A percentile compares a stretch with the other conserved stretches of the same genome.
phyloP scores from a whole-genome alignment of 2,329 filamentous ascomycete genomes.

The Fusarium xyrophilum region DNA sequence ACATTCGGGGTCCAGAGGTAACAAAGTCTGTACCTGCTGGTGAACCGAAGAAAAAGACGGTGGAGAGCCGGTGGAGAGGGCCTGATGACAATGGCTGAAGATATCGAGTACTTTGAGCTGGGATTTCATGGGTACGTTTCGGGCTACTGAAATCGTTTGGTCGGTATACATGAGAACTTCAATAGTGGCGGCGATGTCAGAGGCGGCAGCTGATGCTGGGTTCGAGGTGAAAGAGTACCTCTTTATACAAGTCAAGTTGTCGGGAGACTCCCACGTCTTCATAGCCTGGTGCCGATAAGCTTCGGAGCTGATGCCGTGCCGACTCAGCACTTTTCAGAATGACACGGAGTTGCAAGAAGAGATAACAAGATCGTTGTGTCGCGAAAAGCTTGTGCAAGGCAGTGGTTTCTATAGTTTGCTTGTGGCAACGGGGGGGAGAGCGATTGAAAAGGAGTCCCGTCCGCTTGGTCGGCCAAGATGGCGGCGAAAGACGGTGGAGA shows the following conservation, averaged over 20 bases:
- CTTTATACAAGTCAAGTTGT: conserved; percentile 7
- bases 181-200: conserved; percentile 25
- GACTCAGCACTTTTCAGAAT: conserved; percentile 3
- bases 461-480: conserved; percentile 21
- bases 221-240: conserved; percentile 10
- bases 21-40: conserved; percentile 36
- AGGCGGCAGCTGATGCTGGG: conserved; percentile 14
- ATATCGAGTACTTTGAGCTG: conserved; percentile 26
- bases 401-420: conserved; percentile 7
- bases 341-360: not conserved
- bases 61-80: conserved; percentile 38
- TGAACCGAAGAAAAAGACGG: conserved; percentile 37
- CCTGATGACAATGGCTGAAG: conserved; percentile 32
- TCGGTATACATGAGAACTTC: conserved; percentile 31
- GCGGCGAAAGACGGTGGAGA: conserved; percentile 33
- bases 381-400: conserved; percentile 5
- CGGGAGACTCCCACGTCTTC: conserved; percentile 10
- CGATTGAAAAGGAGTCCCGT: conserved; percentile 29
- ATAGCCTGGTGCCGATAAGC: conserved; percentile 17
- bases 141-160: conserved; percentile 27
- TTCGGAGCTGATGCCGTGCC: conserved; percentile 19
- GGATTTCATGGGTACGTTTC: conserved; percentile 21
- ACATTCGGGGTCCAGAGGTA: conserved; percentile 11
- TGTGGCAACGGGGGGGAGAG: conserved; percentile 23
- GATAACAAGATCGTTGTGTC: conserved; percentile 6